Percentiles rank a stretch among this genome's conserved stretches.
Evolutionary conservation across 192 early-diverging fungal species (phyloP).

Genomic region (Linnemannia elongata): DNA sequence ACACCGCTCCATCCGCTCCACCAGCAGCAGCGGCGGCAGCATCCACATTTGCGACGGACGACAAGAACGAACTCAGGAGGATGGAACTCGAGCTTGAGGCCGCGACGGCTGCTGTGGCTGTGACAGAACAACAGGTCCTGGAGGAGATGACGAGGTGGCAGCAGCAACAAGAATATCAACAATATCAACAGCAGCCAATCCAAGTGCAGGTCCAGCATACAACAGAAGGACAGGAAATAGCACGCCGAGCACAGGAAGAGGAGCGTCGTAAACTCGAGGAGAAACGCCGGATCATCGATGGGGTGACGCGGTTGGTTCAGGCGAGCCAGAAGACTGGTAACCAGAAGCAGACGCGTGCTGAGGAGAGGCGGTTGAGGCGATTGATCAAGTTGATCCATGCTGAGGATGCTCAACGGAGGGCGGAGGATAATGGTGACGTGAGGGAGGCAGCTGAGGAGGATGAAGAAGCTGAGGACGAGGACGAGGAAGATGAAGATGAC

Average conservation of each 20-base stretch:
- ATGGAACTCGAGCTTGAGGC: background rate
- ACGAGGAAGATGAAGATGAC: background rate
- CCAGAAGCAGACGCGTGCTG: background rate
- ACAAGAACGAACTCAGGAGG: background rate
- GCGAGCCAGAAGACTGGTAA: background rate
- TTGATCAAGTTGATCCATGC: background rate
- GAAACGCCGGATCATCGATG: background rate
- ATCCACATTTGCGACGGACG: slow-evolving; percentile 4
- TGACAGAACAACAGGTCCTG: background rate
- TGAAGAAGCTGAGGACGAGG: background rate
- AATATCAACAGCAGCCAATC: background rate
- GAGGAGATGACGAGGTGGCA: background rate
- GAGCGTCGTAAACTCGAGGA: background rate
- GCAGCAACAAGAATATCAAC: background rate
- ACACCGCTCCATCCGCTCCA: slow-evolving; percentile 40
- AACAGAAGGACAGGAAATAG: background rate
- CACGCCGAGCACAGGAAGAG: background rate
- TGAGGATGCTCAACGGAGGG: background rate
- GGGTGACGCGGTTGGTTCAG: background rate
- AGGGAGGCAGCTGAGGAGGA: background rate
- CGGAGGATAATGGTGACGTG: background rate
- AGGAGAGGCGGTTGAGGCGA: background rate
- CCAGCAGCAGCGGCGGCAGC: background rate
- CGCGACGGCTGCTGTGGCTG: background rate
- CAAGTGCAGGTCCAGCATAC: background rate